Conservation (phyloP, 495 filamentous ascomycete species). For the Penicillium silybi region DNA sequence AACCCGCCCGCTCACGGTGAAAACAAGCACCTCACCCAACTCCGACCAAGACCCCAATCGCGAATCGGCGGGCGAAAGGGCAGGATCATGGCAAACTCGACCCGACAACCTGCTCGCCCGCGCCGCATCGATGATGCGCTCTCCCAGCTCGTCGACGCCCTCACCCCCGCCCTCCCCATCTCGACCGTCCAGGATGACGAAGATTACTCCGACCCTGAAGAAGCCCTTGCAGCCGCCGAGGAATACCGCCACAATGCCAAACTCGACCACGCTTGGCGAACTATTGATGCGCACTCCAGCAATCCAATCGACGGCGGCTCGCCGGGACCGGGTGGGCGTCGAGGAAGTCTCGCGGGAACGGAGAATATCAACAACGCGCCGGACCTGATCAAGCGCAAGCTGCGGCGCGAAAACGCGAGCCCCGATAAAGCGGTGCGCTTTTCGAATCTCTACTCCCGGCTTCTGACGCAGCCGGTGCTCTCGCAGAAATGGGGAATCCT, state of each 20-base stretch:
- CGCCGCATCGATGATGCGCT: constrained; percentile 54
- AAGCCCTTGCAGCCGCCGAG: constrained; percentile 40
- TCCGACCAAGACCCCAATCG: constrained; percentile 6
- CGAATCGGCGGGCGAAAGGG: constrained; percentile 10
- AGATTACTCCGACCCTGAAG: constrained; percentile 40
- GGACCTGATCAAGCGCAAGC: constrained; percentile 83
- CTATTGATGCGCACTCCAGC: constrained; percentile 30
- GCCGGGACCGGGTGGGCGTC: constrained; percentile 22
- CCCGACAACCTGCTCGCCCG: constrained; percentile 32
- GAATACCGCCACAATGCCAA: constrained; percentile 39
- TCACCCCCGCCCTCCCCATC: constrained; percentile 39
- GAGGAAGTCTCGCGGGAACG: constrained; percentile 33
- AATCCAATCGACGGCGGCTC: constrained; percentile 27
- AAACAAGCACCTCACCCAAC: not conserved
- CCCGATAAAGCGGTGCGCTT: constrained; percentile 86
- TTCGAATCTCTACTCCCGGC: constrained; percentile 79
- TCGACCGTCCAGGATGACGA: constrained; percentile 32
- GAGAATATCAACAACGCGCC: constrained; percentile 81
- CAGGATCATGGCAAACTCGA: constrained; percentile 31
- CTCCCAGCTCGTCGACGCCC: constrained; percentile 50
- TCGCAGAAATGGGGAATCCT: constrained; percentile 96
- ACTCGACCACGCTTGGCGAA: constrained; percentile 45
- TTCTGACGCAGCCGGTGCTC: constrained; percentile 85
- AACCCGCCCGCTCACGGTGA: not conserved
- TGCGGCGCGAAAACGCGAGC: constrained; percentile 67